Evolutionary conservation across 306 rosid genomes (phyloP), one percentile per base, ranked within the genome.

Genomic region (Acacia melanoxylon): DNA sequence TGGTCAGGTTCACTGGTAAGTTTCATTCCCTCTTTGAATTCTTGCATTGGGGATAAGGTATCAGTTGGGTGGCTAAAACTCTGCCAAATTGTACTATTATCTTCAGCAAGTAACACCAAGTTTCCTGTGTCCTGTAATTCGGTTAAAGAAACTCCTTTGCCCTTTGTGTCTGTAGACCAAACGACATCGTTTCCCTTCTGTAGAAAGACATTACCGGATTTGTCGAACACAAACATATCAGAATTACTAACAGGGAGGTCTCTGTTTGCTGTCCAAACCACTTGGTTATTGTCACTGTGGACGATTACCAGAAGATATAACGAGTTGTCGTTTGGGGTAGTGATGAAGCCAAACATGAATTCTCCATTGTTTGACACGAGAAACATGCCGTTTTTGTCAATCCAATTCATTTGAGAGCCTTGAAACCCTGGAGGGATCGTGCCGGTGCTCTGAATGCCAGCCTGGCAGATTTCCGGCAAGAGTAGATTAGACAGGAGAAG

Each of bases 1-100:
- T 68, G 5, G 49, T 78, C 77, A 54, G 91, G 88, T 54, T 90
- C 85, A 79, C 96, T 93, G 24, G 81, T 76, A 56, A 93, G 94
- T 77, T 76, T 93, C 94, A 92, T 90, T 49, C 99, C 99, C 79
- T 90, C 90, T 1, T 19, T 73, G 82, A 91, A 91, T n/a, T 88
- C 87, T 84, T 95, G 99, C 41, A 51, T 77, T 80, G 93, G 89
- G 54, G 93, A 71, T 70, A 95, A 86, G 72, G 97, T 92, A 84
- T 95, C 87, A 5, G 98, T 92, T 24, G 99, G 99, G 79, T 92
- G 89, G 63, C 79, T 75, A 81, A 95, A 95, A 91, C 99, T 95
- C 84, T 92, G 89, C 99, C 99, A 95, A 77, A 91, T 72, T 5
- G 86, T 35, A 5, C 78, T 80, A 19, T 13, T 77, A 48, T 85